Evolutionary conservation across 306 rosid species (phyloP), one percentile per base, ranked within the genome.

Genomic region (Prunus campanulata): DNA sequence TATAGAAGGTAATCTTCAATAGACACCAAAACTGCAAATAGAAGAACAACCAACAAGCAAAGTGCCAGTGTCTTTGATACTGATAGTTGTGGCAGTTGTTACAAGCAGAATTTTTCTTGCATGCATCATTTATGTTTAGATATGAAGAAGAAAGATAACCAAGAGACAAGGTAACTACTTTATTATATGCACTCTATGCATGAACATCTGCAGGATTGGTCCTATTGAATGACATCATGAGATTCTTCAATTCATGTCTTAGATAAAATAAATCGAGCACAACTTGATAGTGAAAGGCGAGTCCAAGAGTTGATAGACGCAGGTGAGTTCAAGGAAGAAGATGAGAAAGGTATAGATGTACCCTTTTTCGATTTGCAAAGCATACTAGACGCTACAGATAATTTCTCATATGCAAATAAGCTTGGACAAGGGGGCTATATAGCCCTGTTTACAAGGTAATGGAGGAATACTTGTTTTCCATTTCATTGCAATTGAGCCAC

Each of bases 401-500:
- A 82, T 73, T 90, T 90, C 76, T 84, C 93, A 20, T 72, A 24
- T 61, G 68, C 69, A 25, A 86, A 88, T 79, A 90, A 88, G 83
- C 91, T 88, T 18, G 93, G 96, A 78, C 87, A 87, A 82, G 93
- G 87, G 0, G 90, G 96, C 3, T 83, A 86, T 78, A 92, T 78
- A 91, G 92, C 47, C 90, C 92, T 69, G 92, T 90, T 62, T 91
- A 91, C 76, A 88, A 85, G 90, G 91, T 90, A 83, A 56, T 27
- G 12, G 1, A 27, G 11, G 1, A 18, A 1, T 3, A 8, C 30
- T 49, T 27, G 6, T 27, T 51, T 15, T 2, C 13, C 10, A 16
- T 56, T 25, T 44, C 42, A 7, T 19, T 20, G 30, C 61, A 50
- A 27, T 18, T 30, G 8, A 35, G 1, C 8, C 42, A 35, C 2